phyloP scores from a whole-genome alignment of 2,329 filamentous ascomycete genomes.

The Neodidymelliopsis sp. region DNA sequence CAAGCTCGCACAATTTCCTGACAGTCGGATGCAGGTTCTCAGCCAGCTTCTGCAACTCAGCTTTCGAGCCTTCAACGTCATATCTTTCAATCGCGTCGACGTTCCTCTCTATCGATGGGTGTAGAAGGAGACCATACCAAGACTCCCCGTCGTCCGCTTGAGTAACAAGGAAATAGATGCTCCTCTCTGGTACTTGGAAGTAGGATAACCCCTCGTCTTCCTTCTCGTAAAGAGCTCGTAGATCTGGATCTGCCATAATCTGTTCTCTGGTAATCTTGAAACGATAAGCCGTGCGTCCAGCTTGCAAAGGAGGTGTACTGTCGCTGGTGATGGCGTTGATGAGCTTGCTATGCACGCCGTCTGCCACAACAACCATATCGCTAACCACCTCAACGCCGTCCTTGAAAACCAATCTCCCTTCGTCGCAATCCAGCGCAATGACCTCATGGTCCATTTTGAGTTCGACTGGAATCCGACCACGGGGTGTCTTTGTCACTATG shows the following conservation, averaged over 20 bases:
- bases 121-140: conserved; percentile 6
- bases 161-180: conserved; percentile 6
- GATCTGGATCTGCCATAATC: conserved; percentile 7
- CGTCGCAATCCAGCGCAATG: background rate
- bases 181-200: conserved; percentile 9
- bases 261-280: conserved; percentile 8
- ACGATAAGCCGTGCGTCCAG: conserved; percentile 6
- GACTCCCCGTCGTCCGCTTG: conserved; percentile 5
- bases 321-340: conserved; percentile 1
- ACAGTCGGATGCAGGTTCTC: conserved; percentile 7
- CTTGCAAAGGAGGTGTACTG: conserved; percentile 1
- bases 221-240: conserved; percentile 7
- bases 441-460: background rate
- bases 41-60: background rate
- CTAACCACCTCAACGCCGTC: background rate
- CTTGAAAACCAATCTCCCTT: background rate
- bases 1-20: conserved; percentile 10
- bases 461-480: background rate
- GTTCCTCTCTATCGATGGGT: conserved; percentile 1
- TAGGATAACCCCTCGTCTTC: conserved; percentile 9
- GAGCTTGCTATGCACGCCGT: conserved; percentile 11
- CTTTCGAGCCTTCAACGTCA: conserved; percentile 2
- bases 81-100: conserved; percentile 6
- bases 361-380: conserved; percentile 3
- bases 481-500: background rate